Evolutionary conservation across 306 rosid genomes (phyloP).

Genomic region (Herpetospermum pedunculosum): DNA sequence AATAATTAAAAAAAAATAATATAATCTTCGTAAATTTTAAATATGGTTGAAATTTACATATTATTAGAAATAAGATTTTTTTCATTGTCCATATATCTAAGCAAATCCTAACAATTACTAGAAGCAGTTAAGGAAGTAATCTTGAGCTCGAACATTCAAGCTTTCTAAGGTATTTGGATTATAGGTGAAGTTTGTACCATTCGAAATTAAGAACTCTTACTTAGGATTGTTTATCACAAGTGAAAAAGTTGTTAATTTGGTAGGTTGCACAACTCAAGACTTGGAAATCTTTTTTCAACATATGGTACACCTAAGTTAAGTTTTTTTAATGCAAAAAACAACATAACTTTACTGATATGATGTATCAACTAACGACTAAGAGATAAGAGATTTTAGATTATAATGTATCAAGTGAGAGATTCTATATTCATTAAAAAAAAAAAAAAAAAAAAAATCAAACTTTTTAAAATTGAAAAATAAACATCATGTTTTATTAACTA

Average conservation of each 20-base stretch:
- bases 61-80: background rate
- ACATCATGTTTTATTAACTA: background rate
- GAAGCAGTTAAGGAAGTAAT: background rate
- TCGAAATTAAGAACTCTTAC: background rate
- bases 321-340: too few species aligned
- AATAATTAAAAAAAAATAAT: background rate
- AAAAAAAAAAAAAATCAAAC: too few species aligned
- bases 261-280: background rate
- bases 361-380: too few species aligned
- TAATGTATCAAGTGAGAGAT: too few species aligned
- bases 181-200: background rate
- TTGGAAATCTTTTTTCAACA: background rate
- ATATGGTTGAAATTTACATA: background rate
- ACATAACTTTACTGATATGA: too few species aligned
- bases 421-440: too few species aligned
- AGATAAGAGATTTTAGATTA: too few species aligned
- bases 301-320: too few species aligned
- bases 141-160: background rate
- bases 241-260: too few species aligned
- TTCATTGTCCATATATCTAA: background rate
- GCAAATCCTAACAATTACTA: background rate
- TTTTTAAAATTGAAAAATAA: background rate
- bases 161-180: background rate
- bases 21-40: background rate
- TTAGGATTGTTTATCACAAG: background rate